Percentiles rank a stretch among this genome's conserved stretches.
Evolutionary conservation across 225 moss, liverwort and hornwort species (phyloP).

Genomic region (Antitrichia curtipendula): DNA sequence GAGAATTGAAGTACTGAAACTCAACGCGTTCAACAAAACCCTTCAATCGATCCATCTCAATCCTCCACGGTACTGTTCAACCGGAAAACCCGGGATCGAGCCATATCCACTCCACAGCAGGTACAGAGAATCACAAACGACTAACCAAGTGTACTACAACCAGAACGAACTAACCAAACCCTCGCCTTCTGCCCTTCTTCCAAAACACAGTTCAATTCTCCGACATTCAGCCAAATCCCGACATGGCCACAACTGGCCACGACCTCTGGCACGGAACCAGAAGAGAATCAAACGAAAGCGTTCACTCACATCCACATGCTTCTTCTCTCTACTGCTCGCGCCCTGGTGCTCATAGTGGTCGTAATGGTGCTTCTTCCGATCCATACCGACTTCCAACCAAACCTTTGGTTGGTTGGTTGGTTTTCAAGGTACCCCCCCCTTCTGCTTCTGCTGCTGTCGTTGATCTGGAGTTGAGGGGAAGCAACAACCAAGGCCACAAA

Average conservation of each 20-base stretch:
- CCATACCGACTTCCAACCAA: background rate
- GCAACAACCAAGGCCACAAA: background rate
- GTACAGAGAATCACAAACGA: background rate
- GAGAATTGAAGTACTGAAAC: background rate
- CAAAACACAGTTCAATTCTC: background rate
- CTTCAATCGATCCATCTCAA: background rate
- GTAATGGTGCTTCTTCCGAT: slow-evolving; percentile 27
- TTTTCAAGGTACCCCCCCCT: background rate
- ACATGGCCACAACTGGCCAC: background rate
- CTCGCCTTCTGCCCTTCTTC: background rate
- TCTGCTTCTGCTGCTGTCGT: background rate
- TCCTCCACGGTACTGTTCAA: background rate
- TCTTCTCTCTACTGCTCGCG: slow-evolving; percentile 10
- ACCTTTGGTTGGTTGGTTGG: background rate
- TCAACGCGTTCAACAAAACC: background rate
- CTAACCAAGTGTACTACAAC: background rate
- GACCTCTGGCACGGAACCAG: background rate
- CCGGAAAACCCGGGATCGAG: background rate
- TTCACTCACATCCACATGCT: slow-evolving; percentile 11
- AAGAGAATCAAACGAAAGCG: background rate
- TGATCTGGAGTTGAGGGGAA: background rate
- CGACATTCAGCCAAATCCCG: background rate
- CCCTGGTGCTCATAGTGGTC: background rate
- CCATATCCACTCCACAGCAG: background rate
- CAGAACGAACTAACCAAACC: background rate